Evolutionary conservation across 2,329 filamentous ascomycete genomes (phyloP), one percentile per base, ranked within the genome.

Genomic region (Fusarium humuli): DNA sequence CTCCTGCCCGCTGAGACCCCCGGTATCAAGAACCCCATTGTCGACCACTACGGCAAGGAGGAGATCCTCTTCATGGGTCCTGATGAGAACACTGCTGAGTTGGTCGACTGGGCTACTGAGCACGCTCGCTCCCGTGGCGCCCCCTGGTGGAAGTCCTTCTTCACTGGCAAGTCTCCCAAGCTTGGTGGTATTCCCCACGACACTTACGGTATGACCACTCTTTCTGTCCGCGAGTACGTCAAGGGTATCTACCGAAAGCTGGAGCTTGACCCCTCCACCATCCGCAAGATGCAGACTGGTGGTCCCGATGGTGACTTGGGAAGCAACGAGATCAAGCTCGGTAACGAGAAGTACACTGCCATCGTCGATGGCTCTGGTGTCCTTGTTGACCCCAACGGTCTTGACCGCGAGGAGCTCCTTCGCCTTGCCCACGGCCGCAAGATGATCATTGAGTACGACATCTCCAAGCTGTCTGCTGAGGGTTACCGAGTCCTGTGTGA

Each of bases 101-200:
- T 99, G 34, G 96, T 99, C 54, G 91, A 99, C 82, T 99, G 96
- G 96, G 96, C 96, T n/a, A 99, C 96, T 3, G 91, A 96, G 81
- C 96, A 99, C 80, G 96, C 96, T 65, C 90, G 94, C 55, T 84
- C 85, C 67, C 91, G 96, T 74, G 94, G 94, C 47, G 96, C 96
- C 7, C 94, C 94, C 29, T 99, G 95, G 94, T 99, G 96, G 96
- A 99, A 99, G 86, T 99, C 96, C 0, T 99, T 99, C 88, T 99
- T 99, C 87, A 99, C 96, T 4, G 96, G 96, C 77, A 99, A 99
- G 87, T 97, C 94, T 74, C 96, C 94, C 56, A 96, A 92, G 81
- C 88, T 99, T 16, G 96, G 96, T 69, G 96, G 96, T 78, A 99
- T 99, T 73, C 96, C 96, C 40, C 96, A 99, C 81, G 96, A 99